Evolutionary conservation across 1,284 basidiomycete species (phyloP).

Genomic region (Abortiporus biennis): DNA sequence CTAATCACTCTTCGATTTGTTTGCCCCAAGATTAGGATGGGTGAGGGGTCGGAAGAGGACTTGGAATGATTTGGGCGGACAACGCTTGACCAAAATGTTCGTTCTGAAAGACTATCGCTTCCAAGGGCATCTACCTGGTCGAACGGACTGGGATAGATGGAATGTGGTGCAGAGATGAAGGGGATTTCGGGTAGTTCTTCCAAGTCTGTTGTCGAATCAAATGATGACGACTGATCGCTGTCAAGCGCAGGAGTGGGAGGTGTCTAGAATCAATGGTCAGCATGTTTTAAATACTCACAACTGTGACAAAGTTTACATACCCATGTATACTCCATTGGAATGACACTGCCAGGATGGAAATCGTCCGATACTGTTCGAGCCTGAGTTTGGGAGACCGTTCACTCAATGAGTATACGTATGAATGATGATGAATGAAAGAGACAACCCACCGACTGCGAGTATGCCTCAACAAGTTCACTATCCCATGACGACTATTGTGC

Average conservation of each 20-base stretch:
- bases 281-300: not conserved
- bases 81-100: constrained; percentile 21
- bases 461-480: too few species aligned
- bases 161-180: constrained; percentile 19
- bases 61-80: constrained; percentile 16
- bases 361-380: too few species aligned
- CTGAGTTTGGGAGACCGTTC: too few species aligned
- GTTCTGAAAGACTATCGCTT: constrained; percentile 14
- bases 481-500: too few species aligned
- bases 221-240: constrained; percentile 21
- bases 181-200: constrained; percentile 27
- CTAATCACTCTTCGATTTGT: constrained; percentile 15
- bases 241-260: constrained; percentile 19
- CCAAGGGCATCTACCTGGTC: constrained; percentile 5
- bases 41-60: constrained; percentile 17
- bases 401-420: too few species aligned
- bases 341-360: not conserved
- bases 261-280: constrained; percentile 11
- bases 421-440: too few species aligned
- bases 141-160: constrained; percentile 5
- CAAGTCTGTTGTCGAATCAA: constrained; percentile 16
- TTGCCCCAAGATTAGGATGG: constrained; percentile 15
- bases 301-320: not conserved
- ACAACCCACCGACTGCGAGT: too few species aligned
- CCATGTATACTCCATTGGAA: constrained; percentile 5